A percentile compares a stretch with the other conserved stretches of the same genome.
These are phyloP conservation scores for Clarireedia sp. DNA, from an alignment of 2,329 filamentous ascomycete genomes.

Conservation along the genomic window DNA sequence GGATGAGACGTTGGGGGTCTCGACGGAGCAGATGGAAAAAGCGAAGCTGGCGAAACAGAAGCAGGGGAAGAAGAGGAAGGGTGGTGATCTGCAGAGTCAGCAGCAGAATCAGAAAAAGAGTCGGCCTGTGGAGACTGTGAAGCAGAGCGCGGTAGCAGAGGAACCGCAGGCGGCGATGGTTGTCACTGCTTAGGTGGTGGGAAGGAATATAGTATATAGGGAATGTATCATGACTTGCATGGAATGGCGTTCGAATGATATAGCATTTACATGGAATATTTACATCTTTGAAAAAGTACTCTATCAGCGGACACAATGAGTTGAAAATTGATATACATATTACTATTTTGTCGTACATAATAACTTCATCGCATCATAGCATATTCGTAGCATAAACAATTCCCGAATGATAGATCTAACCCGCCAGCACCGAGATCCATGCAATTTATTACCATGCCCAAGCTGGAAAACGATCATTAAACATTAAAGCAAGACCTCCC, in stretches of 20 bases:
- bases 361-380: background rate
- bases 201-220: background rate
- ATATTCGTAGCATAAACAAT: too few species aligned
- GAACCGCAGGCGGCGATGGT: conserved; percentile 1
- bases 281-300: background rate
- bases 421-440: background rate
- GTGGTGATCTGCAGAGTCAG: background rate
- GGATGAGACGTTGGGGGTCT: conserved; percentile 39
- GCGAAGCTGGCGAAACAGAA: conserved; percentile 8
- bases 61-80: conserved; percentile 5
- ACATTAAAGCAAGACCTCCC: background rate
- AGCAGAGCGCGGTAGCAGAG: background rate
- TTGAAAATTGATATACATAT: background rate
- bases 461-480: background rate
- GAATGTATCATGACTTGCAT: background rate
- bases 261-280: conserved; percentile 6
- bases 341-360: background rate
- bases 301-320: background rate
- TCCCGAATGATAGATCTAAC: background rate
- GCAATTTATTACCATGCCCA: background rate
- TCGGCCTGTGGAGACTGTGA: background rate
- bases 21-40: conserved; percentile 2
- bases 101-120: background rate
- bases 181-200: background rate
- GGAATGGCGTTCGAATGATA: background rate